Evolutionary conservation across 1,284 basidiomycete species (phyloP).

Genomic region (Pascua guehoae): DNA sequence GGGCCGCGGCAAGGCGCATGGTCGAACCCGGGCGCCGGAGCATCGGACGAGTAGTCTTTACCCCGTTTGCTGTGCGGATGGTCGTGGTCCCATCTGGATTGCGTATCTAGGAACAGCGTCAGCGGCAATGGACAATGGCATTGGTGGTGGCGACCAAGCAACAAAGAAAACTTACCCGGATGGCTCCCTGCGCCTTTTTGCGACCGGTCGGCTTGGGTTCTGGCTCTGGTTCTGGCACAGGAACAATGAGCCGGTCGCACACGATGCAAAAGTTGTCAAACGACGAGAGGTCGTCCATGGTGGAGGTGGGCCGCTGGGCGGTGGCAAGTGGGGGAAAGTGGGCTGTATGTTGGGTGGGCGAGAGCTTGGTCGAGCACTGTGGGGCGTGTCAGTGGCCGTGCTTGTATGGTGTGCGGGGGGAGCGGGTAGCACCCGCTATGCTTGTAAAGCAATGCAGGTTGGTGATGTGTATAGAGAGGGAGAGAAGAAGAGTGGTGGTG

Average conservation of each 20-base stretch:
- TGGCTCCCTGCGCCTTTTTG: conserved; percentile 34
- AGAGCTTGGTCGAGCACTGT: too few relatives aligned
- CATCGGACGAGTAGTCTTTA: conserved; percentile 34
- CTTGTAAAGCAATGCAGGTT: background rate
- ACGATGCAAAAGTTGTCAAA: conserved; percentile 45
- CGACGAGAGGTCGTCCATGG: conserved; percentile 16
- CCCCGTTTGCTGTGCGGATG: conserved; percentile 39
- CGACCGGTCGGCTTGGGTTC: conserved; percentile 15
- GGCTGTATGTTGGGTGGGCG: background rate
- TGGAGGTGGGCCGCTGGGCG: conserved; percentile 2
- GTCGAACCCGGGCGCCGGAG: conserved; percentile 21
- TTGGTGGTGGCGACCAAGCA: background rate
- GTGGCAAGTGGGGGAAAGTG: background rate
- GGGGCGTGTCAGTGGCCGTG: too few relatives aligned
- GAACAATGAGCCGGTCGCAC: conserved; percentile 38
- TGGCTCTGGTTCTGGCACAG: conserved; percentile 20
- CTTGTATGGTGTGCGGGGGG: background rate
- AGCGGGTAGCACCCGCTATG: too few relatives aligned
- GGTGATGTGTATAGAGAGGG: background rate
- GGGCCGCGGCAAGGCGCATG: background rate
- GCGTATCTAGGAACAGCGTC: background rate
- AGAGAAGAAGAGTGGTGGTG: background rate
- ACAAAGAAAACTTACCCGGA: conserved; percentile 31
- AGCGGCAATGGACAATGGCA: background rate
- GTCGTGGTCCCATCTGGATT: conserved; percentile 42